Evolutionary conservation across 1,139 yeast genomes (phyloP).

Genomic region (Debaryomyces robertsiae): DNA sequence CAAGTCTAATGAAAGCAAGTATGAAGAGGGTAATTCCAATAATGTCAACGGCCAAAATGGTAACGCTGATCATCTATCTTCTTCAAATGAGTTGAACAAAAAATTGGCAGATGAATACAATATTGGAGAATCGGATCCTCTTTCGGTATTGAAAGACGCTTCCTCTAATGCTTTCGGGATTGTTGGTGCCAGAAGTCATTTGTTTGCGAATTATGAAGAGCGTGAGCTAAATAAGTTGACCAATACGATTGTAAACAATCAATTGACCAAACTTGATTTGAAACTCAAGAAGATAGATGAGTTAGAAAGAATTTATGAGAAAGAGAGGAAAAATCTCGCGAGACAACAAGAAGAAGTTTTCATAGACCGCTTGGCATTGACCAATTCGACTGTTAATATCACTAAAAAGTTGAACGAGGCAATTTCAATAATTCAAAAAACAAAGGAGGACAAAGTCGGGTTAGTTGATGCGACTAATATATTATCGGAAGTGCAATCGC

Average conservation of each 20-base stretch:
- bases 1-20: constrained; percentile 6
- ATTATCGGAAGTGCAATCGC: constrained; percentile 50
- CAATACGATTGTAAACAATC: constrained; percentile 64
- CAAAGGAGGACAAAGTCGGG: constrained; percentile 11
- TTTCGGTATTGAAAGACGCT: constrained; percentile 42
- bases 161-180: constrained; percentile 62
- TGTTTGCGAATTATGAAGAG: constrained; percentile 82
- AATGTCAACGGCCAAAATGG: constrained; percentile 11
- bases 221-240: constrained; percentile 68
- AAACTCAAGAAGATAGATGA: constrained; percentile 71
- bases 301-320: constrained; percentile 76
- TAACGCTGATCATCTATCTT: constrained; percentile 1
- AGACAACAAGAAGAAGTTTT: constrained; percentile 81
- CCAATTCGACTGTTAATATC: constrained; percentile 58
- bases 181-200: constrained; percentile 80
- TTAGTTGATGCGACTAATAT: constrained; percentile 26
- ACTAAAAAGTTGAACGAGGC: constrained; percentile 52
- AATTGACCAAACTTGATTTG: constrained; percentile 72
- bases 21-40: constrained; percentile 8
- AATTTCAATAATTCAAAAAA: constrained; percentile 34
- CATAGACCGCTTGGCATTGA: constrained; percentile 73
- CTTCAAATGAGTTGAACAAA: constrained; percentile 3
- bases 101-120: constrained; percentile 11
- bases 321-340: constrained; percentile 73
- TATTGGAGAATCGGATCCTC: constrained; percentile 11